phyloP scores from a whole-genome alignment of 1,139 yeast genomes.

The Kodamaea ohmeri region DNA sequence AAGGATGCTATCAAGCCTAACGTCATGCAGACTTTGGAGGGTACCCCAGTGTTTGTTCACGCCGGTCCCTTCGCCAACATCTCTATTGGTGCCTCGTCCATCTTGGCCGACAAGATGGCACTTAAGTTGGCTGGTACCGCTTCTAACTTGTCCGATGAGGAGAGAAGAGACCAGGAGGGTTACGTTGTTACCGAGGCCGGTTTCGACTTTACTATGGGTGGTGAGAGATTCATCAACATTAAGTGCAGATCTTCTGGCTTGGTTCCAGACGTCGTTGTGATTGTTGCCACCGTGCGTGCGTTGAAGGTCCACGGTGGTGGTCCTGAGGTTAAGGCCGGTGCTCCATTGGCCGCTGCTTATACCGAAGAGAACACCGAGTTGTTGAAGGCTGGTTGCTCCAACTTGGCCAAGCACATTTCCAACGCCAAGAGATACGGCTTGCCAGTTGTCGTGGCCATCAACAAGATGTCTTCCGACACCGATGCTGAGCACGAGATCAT shows the following conservation, averaged over 20 bases:
- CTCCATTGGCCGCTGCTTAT: slow-evolving; percentile 84
- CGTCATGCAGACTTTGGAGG: slow-evolving; percentile 96
- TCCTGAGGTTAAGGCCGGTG: slow-evolving; percentile 95
- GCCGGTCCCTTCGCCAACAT: slow-evolving; percentile 99
- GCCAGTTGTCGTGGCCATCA: slow-evolving; percentile 95
- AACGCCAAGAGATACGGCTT: slow-evolving; percentile 86
- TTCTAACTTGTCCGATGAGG: slow-evolving; percentile 40
- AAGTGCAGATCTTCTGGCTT: slow-evolving; percentile 93
- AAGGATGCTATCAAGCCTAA: slow-evolving; percentile 98
- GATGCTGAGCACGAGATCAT: slow-evolving; percentile 81
- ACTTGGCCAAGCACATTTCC: slow-evolving; percentile 85
- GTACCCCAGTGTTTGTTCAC: slow-evolving; percentile 96
- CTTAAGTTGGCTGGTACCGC: slow-evolving; percentile 83
- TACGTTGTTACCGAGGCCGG: slow-evolving; percentile 98
- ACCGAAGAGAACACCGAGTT: slow-evolving; percentile 82
- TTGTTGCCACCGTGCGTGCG: slow-evolving; percentile 97
- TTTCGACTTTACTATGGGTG: slow-evolving; percentile 99
- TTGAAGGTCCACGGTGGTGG: slow-evolving; percentile 98
- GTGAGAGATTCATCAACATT: slow-evolving; percentile 94
- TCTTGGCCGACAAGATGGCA: slow-evolving; percentile 93
- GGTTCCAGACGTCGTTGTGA: slow-evolving; percentile 86
- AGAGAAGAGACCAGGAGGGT: slow-evolving; percentile 66
- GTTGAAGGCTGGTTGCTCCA: slow-evolving; percentile 80
- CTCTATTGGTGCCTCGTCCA: slow-evolving; percentile 94
- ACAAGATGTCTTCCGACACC: slow-evolving; percentile 84